Evolutionary conservation across 768 basidiomycete species (phyloP), one percentile per base, ranked within the genome.

Genomic region (Hydnomerulius pinastri): DNA sequence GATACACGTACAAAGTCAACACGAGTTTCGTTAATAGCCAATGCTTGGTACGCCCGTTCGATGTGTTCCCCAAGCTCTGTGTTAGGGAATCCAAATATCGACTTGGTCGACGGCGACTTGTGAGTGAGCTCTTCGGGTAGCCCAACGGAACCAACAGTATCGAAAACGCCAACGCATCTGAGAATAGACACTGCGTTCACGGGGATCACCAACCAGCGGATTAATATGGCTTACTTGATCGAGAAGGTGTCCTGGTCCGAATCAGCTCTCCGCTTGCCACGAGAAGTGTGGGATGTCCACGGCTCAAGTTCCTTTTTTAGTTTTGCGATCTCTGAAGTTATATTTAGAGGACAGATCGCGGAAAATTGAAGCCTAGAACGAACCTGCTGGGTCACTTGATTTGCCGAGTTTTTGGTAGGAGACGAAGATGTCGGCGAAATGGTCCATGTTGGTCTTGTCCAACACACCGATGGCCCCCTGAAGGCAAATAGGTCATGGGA

Each of bases 101-200:
- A 75, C 46, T 68, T 73, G 12, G 75, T 63, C 48, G 74, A 76
- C 13, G 73, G 65, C 10, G 74, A 73, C 15, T 70, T 66, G 37
- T 74, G 65, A 3, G 75, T 74, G 13, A 89, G 59, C 57, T 87
- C 86, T 58, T 83, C 83, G 1, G 87, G 87, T 13, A 90, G 66
- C 9, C 86, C 86, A 24, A 87, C 63, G 10, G 86, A 77, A 12
- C 86, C 86, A n/a, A 89, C 87, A 5, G 87, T 90, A 58, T 90
- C 87, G 59, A 84, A 90, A 17, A 90, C 86, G 2, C 87, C 87
- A 46, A 90, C 57, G 54, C 84, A 85, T 65, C 82, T 85, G 55
- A 27, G 52, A 10, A 24, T 4, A 17, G 33, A 27, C 54, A n/a
- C n/a, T n/a, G n/a, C n/a, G 40, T 48, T 21, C 23, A 45, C 23